A percentile compares a stretch with the other conserved stretches of the same genome.
phyloP scores from a whole-genome alignment of 305 asterid species.

The Nicotiana rustica region DNA sequence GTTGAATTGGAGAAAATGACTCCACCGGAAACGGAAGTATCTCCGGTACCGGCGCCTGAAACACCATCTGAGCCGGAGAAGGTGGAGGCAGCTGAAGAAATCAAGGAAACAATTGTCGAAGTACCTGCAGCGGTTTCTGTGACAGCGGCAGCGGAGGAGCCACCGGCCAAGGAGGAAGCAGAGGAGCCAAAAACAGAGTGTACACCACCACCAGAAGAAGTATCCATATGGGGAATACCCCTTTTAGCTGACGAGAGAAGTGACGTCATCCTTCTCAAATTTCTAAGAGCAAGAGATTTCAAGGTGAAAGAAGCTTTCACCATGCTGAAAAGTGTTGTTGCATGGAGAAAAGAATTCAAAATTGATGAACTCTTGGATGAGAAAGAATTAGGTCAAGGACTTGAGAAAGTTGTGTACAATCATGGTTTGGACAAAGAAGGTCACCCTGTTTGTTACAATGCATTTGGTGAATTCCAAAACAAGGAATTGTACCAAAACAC shows the following conservation, averaged over 20 bases:
- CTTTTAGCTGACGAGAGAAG: slow-evolving; percentile 61
- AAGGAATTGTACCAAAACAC: slow-evolving; percentile 59
- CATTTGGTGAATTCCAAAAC: slow-evolving; percentile 66
- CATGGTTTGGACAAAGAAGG: slow-evolving; percentile 65
- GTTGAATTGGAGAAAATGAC: slow-evolving; percentile 41
- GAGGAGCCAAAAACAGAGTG: slow-evolving; percentile 29
- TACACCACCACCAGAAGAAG: slow-evolving; percentile 42
- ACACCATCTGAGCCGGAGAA: slow-evolving; percentile 49
- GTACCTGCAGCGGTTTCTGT: slow-evolving; percentile 46
- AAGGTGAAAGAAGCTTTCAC: slow-evolving; percentile 59
- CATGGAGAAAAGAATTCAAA: slow-evolving; percentile 61
- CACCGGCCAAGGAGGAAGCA: slow-evolving; percentile 37
- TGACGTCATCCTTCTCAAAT: slow-evolving; percentile 61
- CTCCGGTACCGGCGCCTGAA: slow-evolving; percentile 34
- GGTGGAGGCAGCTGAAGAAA: slow-evolving; percentile 54
- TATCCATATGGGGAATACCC: slow-evolving; percentile 69
- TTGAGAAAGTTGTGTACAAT: slow-evolving; percentile 51
- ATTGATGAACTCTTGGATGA: slow-evolving; percentile 61
- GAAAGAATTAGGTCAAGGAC: slow-evolving; percentile 57
- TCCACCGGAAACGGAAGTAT: slow-evolving; percentile 36
- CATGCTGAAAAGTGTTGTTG: slow-evolving; percentile 59
- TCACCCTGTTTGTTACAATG: slow-evolving; percentile 76
- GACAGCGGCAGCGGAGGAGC: slow-evolving; percentile 41
- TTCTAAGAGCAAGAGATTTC: slow-evolving; percentile 63
- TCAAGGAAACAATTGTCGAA: slow-evolving; percentile 74